Evolutionary conservation across 495 filamentous ascomycete species (phyloP).

Genomic region (Oleoguttula mirabilis): DNA sequence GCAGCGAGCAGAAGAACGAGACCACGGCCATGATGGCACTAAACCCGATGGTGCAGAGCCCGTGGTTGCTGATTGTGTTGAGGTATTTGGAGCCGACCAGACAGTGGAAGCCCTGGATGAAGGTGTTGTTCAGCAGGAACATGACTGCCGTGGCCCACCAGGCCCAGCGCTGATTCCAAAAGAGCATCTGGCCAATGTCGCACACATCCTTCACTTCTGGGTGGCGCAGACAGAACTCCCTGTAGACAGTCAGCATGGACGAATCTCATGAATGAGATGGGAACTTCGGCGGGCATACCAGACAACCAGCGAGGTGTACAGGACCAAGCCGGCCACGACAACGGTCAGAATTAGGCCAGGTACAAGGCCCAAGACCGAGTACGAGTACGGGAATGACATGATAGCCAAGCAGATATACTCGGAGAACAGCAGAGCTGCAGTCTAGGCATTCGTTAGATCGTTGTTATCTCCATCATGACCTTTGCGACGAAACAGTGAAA

Average conservation of each 20-base stretch:
- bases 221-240: constrained; percentile 76
- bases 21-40: constrained; percentile 55
- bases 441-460: constrained; percentile 37
- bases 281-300: constrained; percentile 44
- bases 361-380: constrained; percentile 74
- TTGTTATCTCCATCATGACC: too few relatives aligned
- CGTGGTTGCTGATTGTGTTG: constrained; percentile 63
- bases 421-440: constrained; percentile 73
- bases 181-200: constrained; percentile 80
- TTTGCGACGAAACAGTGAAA: constrained; percentile 1
- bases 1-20: constrained; percentile 64
- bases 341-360: constrained; percentile 74
- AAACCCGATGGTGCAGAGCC: constrained; percentile 62
- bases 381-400: constrained; percentile 88
- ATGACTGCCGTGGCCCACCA: constrained; percentile 79
- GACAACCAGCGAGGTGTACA: constrained; percentile 74
- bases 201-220: constrained; percentile 82
- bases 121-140: constrained; percentile 87
- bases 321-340: constrained; percentile 57
- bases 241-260: constrained; percentile 17
- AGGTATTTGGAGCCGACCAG: constrained; percentile 70
- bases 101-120: constrained; percentile 73
- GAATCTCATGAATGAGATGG: neutral
- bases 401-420: constrained; percentile 91
- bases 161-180: constrained; percentile 63